Percentiles rank a stretch among this genome's conserved stretches.
These are phyloP conservation scores for Calocybe indica DNA, from an alignment of 768 basidiomycete genomes.

Conservation along the genomic window DNA sequence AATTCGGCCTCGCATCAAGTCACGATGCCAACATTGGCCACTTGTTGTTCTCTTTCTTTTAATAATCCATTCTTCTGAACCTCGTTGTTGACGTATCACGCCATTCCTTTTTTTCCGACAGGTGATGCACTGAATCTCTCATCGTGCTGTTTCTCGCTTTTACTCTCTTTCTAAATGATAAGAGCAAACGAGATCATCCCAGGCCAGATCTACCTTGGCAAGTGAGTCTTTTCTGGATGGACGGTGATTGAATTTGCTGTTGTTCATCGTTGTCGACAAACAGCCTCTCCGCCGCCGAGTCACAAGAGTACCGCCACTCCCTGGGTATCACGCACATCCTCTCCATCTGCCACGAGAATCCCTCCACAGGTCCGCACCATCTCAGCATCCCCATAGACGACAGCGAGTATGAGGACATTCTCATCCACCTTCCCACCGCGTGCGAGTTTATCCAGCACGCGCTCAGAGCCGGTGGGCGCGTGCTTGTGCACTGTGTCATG, in stretches of 20 bases:
- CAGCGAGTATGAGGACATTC: conserved; percentile 45
- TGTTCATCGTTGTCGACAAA: background rate
- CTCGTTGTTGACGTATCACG: no score
- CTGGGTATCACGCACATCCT: conserved; percentile 47
- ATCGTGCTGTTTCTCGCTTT: no score
- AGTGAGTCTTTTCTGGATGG: conserved; percentile 23
- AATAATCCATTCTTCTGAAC: no score
- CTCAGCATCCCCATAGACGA: conserved; percentile 36
- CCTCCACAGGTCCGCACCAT: conserved; percentile 36
- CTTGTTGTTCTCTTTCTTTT: no score
- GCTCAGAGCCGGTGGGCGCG: conserved; percentile 42
- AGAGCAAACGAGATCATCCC: conserved; percentile 25
- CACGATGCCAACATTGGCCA: no score
- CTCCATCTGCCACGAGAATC: conserved; percentile 52
- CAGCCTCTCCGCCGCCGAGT: conserved; percentile 33
- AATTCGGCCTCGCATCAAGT: no score
- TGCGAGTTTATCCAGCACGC: conserved; percentile 62
- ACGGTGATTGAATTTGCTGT: background rate
- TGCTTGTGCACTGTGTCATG: conserved; percentile 72
- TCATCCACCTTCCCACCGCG: conserved; percentile 56
- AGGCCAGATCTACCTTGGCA: conserved; percentile 35
- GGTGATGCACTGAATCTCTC: no score
- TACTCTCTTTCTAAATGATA: no score
- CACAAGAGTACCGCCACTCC: conserved; percentile 18
- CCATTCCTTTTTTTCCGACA: no score